A percentile compares a stretch with the other conserved stretches of the same genome.
Conservation (phyloP, 805 yeast genomes). For the Ogataea neopini region DNA sequence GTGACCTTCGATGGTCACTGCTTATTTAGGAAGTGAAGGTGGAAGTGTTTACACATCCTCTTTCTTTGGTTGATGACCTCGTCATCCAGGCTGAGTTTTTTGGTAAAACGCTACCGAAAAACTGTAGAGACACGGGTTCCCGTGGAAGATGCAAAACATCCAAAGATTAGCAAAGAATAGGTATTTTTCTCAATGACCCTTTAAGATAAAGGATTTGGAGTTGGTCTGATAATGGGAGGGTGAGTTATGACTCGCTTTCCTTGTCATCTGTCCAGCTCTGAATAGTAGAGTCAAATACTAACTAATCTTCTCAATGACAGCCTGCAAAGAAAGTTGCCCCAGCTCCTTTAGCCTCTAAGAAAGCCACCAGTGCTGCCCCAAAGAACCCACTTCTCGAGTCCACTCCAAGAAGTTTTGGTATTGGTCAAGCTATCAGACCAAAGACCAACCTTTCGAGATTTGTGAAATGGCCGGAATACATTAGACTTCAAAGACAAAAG, state of each 20-base stretch:
- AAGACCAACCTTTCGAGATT: conserved; percentile 95
- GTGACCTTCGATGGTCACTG: conserved; percentile 22
- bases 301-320: conserved; percentile 37
- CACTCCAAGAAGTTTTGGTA: conserved; percentile 91
- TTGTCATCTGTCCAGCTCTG: conserved; percentile 1
- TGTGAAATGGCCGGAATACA: conserved; percentile 99
- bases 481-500: conserved; percentile 98
- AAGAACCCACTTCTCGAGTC: conserved; percentile 89
- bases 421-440: conserved; percentile 95
- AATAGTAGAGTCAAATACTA: conserved; percentile 28
- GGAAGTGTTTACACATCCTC: conserved; percentile 14
- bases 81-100: conserved; percentile 17
- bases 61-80: conserved; percentile 16
- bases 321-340: conserved; percentile 86
- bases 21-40: conserved; percentile 10
- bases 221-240: too few relatives aligned
- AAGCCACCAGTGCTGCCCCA: conserved; percentile 47
- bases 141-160: conserved; percentile 3
- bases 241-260: too few relatives aligned
- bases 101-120: conserved; percentile 11
- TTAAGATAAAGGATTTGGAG: conserved; percentile 7
- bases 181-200: conserved; percentile 32
- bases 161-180: conserved; percentile 8
- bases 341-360: conserved; percentile 91
- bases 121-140: conserved; percentile 5